A percentile compares a stretch with the other conserved stretches of the same genome.
These are phyloP conservation scores for Penicillium samsonianum DNA, from an alignment of 495 filamentous ascomycete genomes.

Conservation along the genomic window DNA sequence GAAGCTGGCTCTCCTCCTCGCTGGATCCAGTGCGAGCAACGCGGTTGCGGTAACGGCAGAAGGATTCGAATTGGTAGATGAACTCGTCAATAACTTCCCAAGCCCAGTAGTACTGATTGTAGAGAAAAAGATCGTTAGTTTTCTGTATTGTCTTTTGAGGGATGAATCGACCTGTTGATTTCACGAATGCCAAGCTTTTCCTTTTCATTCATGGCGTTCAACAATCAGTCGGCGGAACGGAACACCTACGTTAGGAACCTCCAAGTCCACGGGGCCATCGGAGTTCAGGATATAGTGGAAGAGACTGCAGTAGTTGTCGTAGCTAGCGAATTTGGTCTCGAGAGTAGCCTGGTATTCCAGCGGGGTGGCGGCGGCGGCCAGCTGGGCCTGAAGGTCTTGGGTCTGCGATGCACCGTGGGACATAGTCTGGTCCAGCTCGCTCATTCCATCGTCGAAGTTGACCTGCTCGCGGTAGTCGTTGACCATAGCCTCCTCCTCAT, in stretches of 20 bases:
- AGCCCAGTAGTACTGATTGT: conserved; percentile 90
- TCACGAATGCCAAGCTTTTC: conserved; percentile 20
- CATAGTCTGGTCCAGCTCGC: conserved; percentile 69
- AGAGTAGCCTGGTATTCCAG: conserved; percentile 92
- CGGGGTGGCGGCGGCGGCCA: conserved; percentile 87
- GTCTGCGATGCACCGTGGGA: conserved; percentile 50
- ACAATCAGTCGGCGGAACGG: conserved; percentile 4
- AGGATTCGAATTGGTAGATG: conserved; percentile 99
- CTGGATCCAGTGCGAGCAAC: conserved; percentile 83
- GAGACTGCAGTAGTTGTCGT: conserved; percentile 98
- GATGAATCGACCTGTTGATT: background rate
- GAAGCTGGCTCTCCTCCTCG: conserved; percentile 84
- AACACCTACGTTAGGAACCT: conserved; percentile 83
- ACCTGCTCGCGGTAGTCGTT: conserved; percentile 95
- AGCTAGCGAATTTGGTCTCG: conserved; percentile 95
- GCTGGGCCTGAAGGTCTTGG: conserved; percentile 87
- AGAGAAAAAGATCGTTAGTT: conserved; percentile 17
- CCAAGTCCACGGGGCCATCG: conserved; percentile 93
- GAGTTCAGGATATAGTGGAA: conserved; percentile 99
- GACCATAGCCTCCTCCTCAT: conserved; percentile 90
- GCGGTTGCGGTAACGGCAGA: conserved; percentile 91
- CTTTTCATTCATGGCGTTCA: conserved; percentile 21
- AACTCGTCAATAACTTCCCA: conserved; percentile 99
- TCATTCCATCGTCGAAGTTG: conserved; percentile 81
- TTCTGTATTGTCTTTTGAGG: conserved; percentile 1